These are phyloP conservation scores for Agaricus subrufescens DNA, from an alignment of 768 basidiomycete genomes.

Conservation along the genomic window DNA sequence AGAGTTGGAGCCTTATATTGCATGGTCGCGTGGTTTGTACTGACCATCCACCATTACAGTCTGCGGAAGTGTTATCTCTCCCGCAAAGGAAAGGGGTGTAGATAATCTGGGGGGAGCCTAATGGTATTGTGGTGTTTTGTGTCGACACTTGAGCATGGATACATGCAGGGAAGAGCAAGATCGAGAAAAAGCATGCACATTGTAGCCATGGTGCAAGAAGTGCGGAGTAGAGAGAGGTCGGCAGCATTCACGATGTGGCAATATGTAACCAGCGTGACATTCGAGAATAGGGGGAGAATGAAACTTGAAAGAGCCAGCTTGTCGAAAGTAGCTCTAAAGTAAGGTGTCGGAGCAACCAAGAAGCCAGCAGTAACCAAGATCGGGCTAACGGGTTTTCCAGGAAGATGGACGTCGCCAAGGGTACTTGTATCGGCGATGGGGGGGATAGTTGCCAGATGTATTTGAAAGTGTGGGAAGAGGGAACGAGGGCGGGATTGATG, in stretches of 20 bases:
- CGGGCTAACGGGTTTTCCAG: background rate
- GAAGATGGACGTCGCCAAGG: conserved; percentile 1
- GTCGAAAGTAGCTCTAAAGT: background rate
- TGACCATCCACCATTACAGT: conserved; percentile 42
- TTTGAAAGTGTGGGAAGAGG: background rate
- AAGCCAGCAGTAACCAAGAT: background rate
- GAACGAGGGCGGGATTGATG: background rate
- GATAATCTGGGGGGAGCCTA: conserved; percentile 33
- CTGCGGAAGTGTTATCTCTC: conserved; percentile 21
- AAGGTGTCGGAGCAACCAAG: background rate
- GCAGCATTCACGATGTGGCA: conserved; percentile 1
- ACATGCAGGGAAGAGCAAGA: background rate
- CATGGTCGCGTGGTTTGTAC: conserved; percentile 13
- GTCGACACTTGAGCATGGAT: background rate
- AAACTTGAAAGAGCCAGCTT: background rate
- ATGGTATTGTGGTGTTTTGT: conserved; percentile 32
- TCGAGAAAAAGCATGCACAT: background rate
- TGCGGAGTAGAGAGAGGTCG: background rate
- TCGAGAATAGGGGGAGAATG: background rate
- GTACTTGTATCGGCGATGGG: background rate
- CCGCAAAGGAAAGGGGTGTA: conserved; percentile 48
- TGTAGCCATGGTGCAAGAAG: background rate
- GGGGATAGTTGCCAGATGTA: background rate
- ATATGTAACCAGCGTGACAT: background rate
- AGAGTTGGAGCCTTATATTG: background rate